Base-by-base conservation (phyloP, 352 stramenopile genomes). In the Globisporangium mamillatum region DNA sequence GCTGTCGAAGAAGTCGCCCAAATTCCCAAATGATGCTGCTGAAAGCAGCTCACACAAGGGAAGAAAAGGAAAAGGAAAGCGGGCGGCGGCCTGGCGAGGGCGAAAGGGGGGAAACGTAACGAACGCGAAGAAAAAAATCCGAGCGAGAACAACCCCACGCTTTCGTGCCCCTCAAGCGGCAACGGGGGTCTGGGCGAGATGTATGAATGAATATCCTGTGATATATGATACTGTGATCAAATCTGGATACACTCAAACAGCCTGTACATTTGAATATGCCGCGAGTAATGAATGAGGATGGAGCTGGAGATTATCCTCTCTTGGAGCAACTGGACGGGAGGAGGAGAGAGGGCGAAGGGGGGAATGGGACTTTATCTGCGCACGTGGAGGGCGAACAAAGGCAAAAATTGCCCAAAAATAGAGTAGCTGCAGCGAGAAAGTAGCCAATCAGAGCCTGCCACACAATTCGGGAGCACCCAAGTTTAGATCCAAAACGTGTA, bases 11-110 rank as follows among this genome's bases (percentile, higher is more conserved):
- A 70, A 73, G 68, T 32, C 71, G 50, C 59, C 68, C 70, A 79
- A 75, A 85, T 88, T 85, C 70, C 71, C 68, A 81, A 88, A 84
- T 87, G 79, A 78, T 38, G 57, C 59, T 41, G 25, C 27, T 32
- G 46, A 53, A 53, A 24, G 18, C 24, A 53, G 46, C 46, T 3
- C 46, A 53, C 53, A 36, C 52, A 34, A 29, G 25, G 25, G 24
- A 24, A 27, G 14, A 60, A 29, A 60, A 27, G 58, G 24, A 6
- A 59, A 41, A 27, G 25, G n/a, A 25, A 38, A 38, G 34, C 34
- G 34, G 38, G 44, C 24, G 14, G 6, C 18, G 22, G 4, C 8
- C 20, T 24, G 6, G 57, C 29, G 25, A 29, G 63, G 22, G 18
- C 32, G 62, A 56, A 53, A 64, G 59, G 38, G 38, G 38, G 38